Conservation (phyloP, 495 filamentous ascomycete genomes). For the Chaetomium tenue region DNA sequence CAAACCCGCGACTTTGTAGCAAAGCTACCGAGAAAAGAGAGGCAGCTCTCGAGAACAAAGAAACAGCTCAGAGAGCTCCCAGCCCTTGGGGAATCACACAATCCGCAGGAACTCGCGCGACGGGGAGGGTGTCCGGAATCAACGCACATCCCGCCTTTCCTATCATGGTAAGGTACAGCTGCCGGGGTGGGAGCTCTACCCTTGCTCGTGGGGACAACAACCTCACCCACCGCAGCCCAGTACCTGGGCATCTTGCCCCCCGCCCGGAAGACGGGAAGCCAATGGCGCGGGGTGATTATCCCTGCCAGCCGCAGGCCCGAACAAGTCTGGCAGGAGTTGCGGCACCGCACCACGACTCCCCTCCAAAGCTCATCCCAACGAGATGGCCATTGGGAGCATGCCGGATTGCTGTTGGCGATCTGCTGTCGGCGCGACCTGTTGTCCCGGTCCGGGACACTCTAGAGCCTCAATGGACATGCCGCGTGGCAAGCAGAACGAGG, state of each 20-base stretch:
- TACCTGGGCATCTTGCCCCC: slow-evolving; percentile 7
- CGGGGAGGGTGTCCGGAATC: slow-evolving; percentile 1
- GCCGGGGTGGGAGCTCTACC: slow-evolving; percentile 21
- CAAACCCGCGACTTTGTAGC: background rate
- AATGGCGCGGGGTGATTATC: background rate
- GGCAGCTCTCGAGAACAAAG: slow-evolving; percentile 12
- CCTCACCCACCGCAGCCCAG: slow-evolving; percentile 16
- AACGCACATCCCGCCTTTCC: slow-evolving; percentile 13
- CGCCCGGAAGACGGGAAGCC: slow-evolving; percentile 17
- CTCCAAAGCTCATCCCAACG: background rate
- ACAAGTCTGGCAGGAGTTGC: background rate
- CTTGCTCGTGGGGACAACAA: slow-evolving; percentile 20
- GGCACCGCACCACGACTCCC: slow-evolving; percentile 1
- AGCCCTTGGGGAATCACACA: slow-evolving; percentile 10
- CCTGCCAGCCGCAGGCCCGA: slow-evolving; percentile 6
- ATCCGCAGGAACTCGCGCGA: slow-evolving; percentile 16
- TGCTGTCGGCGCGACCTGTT: background rate
- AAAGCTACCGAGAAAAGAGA: background rate
- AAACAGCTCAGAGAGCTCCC: slow-evolving; percentile 10
- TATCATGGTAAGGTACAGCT: slow-evolving; percentile 10
- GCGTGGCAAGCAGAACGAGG: slow-evolving; percentile 11
- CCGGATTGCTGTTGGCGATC: background rate
- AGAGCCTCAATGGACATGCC: slow-evolving; percentile 7
- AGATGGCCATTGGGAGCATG: background rate
- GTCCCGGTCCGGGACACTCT: background rate